Conservation (phyloP, 208 protist species). For the Trichomonas vaginalis region DNA sequence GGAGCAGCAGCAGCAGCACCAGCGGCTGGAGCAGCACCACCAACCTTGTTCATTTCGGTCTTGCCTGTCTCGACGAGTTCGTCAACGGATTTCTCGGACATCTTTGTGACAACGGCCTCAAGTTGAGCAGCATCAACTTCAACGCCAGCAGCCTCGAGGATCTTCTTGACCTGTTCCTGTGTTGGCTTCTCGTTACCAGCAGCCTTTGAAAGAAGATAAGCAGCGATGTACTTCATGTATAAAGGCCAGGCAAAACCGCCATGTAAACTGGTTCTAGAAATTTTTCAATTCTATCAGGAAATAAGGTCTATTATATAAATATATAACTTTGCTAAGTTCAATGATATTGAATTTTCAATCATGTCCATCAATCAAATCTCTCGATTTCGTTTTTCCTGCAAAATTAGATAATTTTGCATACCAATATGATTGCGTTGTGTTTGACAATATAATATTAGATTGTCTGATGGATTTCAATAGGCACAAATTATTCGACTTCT, state of each 20-base stretch:
- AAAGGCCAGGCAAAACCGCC: background rate
- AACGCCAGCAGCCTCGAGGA: conserved; percentile 47
- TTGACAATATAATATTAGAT: no score
- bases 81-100: conserved; percentile 34
- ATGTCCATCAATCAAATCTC: no score
- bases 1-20: background rate
- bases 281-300: no score
- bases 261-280: no score
- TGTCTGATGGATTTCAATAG: no score
- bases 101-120: conserved; percentile 29
- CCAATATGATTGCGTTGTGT: no score
- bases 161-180: conserved; percentile 44
- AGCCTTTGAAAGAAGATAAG: conserved; percentile 52
- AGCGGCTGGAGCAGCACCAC: background rate
- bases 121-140: conserved; percentile 41
- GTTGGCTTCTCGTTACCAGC: conserved; percentile 45
- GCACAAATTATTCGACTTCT: no score
- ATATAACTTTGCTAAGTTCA: no score
- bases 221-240: conserved; percentile 36
- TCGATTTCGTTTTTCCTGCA: no score
- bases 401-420: no score
- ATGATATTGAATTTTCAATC: no score
- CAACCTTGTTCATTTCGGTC: background rate
- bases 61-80: conserved; percentile 47
- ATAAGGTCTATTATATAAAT: no score